phyloP scores from a whole-genome alignment of 2,329 filamentous ascomycete genomes.

The Fusarium nurragi region DNA sequence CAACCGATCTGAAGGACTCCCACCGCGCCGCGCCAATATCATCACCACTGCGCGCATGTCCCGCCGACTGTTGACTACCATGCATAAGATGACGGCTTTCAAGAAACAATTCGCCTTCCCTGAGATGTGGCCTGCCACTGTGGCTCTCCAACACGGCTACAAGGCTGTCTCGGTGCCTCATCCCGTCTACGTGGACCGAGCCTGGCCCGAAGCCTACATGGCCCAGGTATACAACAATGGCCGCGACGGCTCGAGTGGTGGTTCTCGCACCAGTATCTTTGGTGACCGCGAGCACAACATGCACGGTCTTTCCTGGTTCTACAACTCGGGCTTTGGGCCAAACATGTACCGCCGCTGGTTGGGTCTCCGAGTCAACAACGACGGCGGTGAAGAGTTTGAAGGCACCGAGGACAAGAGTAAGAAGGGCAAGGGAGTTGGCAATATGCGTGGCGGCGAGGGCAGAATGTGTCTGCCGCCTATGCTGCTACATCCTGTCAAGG shows the following conservation, averaged over 20 bases:
- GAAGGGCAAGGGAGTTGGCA: constrained; percentile 58
- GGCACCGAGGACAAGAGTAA: constrained; percentile 62
- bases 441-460: constrained; percentile 75
- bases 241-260: constrained; percentile 78
- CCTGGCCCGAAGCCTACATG: constrained; percentile 83
- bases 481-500: constrained; percentile 89
- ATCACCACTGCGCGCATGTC: constrained; percentile 89
- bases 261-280: constrained; percentile 75
- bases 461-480: constrained; percentile 93
- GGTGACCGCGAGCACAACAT: constrained; percentile 92
- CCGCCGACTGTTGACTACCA: constrained; percentile 78
- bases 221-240: constrained; percentile 84
- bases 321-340: constrained; percentile 82
- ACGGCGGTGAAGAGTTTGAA: constrained; percentile 82
- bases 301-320: constrained; percentile 88
- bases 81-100: constrained; percentile 89
- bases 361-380: constrained; percentile 80
- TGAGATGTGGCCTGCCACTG: constrained; percentile 94
- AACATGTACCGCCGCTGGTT: constrained; percentile 89
- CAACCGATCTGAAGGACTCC: constrained; percentile 67
- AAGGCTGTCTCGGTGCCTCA: constrained; percentile 94
- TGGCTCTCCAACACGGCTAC: constrained; percentile 88
- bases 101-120: constrained; percentile 91
- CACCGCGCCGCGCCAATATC: constrained; percentile 83
- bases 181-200: constrained; percentile 85